Percentiles rank a stretch among this genome's conserved stretches.
These are phyloP conservation scores for Chlorella vulgaris DNA, from an alignment of 139 green algal genomes.

Conservation along the genomic window DNA sequence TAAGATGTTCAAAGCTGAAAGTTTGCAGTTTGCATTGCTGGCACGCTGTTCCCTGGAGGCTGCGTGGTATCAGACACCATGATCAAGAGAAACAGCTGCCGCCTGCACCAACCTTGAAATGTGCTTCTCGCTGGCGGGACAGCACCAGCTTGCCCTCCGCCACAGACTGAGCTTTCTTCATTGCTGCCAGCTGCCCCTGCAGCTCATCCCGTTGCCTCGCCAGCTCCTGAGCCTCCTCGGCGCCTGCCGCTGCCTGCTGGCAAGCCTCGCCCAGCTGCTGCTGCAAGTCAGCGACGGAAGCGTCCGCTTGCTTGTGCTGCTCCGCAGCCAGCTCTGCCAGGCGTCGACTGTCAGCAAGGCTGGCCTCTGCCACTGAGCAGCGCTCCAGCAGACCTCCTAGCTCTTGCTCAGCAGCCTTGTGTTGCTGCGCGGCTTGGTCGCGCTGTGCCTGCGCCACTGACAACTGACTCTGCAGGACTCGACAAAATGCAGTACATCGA, in stretches of 20 bases:
- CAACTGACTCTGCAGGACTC: conserved; percentile 6
- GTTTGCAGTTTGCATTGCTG: neutral
- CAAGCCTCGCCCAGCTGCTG: neutral
- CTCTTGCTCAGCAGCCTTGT: neutral
- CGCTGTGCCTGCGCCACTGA: neutral
- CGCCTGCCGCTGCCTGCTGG: neutral
- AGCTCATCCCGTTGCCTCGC: conserved; percentile 1
- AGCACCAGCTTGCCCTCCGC: conserved; percentile 39
- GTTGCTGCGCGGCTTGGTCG: neutral
- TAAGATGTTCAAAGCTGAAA: neutral
- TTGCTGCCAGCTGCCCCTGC: neutral
- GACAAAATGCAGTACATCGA: no score
- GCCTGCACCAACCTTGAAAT: conserved; percentile 28
- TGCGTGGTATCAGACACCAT: no score
- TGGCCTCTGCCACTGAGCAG: neutral
- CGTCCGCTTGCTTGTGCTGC: neutral
- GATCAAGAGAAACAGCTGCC: neutral
- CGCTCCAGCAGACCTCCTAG: conserved; percentile 2
- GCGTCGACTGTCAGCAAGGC: neutral
- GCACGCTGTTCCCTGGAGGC: no score
- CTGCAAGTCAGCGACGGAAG: neutral
- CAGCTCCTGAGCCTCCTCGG: neutral
- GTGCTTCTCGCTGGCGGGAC: conserved; percentile 30
- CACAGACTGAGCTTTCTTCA: conserved; percentile 13
- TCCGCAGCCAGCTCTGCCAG: neutral